Percentiles rank a stretch among this genome's conserved stretches.
These are phyloP conservation scores for Podaxis pistillaris DNA, from an alignment of 768 basidiomycete genomes.

Conservation along the genomic window DNA sequence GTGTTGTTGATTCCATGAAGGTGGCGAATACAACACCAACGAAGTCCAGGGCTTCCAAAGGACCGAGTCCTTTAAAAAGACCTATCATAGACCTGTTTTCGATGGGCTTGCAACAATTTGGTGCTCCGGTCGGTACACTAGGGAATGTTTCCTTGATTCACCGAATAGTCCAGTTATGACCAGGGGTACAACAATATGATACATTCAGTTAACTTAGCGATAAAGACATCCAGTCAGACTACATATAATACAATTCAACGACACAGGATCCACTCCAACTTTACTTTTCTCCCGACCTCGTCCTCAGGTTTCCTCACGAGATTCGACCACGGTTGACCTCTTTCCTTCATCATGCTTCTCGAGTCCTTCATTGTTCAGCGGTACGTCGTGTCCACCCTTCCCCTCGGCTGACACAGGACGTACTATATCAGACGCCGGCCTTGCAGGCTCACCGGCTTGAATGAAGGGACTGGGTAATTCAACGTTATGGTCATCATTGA, in stretches of 20 bases:
- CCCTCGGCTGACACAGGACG: not conserved
- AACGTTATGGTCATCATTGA: constrained; percentile 8
- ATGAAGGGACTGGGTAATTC: constrained; percentile 6
- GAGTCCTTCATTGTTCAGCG: not conserved
- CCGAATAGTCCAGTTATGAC: not conserved
- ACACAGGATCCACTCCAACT: not conserved
- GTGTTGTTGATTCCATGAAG: too few relatives aligned
- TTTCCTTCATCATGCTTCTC: not conserved
- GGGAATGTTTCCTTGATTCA: too few relatives aligned
- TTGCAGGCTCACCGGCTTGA: constrained; percentile 6
- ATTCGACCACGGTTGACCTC: not conserved
- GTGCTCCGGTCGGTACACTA: too few relatives aligned
- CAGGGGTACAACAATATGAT: constrained; percentile 3
- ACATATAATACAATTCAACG: not conserved
- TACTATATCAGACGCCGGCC: constrained; percentile 1
- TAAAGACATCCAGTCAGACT: not conserved
- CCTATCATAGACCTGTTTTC: too few relatives aligned
- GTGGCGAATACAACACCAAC: too few relatives aligned
- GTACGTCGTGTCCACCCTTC: not conserved
- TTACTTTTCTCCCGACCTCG: not conserved
- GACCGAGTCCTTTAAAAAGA: too few relatives aligned
- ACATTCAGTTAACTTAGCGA: constrained; percentile 1
- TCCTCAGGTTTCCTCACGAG: not conserved
- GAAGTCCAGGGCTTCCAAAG: too few relatives aligned
- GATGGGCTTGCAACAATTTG: too few relatives aligned